Percentiles rank a stretch among this genome's conserved stretches.
These are phyloP conservation scores for Porphyrellus cyaneotinctus DNA, from an alignment of 768 basidiomycete species.

Conservation along the genomic window DNA sequence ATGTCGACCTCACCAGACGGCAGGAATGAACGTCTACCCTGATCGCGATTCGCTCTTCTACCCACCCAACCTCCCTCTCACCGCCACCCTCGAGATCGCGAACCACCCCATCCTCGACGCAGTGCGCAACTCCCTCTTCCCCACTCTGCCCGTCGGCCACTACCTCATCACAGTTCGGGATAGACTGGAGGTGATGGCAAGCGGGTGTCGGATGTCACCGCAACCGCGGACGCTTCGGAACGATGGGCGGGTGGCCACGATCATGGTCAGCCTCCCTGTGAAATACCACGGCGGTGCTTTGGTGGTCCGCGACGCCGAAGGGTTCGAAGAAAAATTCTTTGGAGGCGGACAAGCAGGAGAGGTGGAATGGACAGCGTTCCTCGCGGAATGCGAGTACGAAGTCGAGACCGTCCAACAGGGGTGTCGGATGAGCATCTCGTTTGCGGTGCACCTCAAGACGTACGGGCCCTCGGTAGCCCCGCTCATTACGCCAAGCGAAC, in stretches of 20 bases:
- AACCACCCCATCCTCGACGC: slow-evolving; percentile 82
- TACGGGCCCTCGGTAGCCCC: slow-evolving; percentile 64
- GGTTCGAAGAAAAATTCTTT: slow-evolving; percentile 57
- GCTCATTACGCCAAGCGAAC: slow-evolving; percentile 68
- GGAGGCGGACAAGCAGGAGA: slow-evolving; percentile 59
- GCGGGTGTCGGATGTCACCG: slow-evolving; percentile 53
- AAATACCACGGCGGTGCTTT: slow-evolving; percentile 68
- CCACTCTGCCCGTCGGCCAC: slow-evolving; percentile 61
- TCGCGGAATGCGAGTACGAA: slow-evolving; percentile 71
- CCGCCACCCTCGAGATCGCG: slow-evolving; percentile 71
- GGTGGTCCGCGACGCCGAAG: slow-evolving; percentile 52
- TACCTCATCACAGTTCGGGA: slow-evolving; percentile 67
- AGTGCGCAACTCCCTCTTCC: slow-evolving; percentile 67
- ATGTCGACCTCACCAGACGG: slow-evolving; percentile 61
- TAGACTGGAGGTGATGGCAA: slow-evolving; percentile 62
- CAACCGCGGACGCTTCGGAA: slow-evolving; percentile 52
- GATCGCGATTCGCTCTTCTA: slow-evolving; percentile 68
- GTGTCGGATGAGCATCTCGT: slow-evolving; percentile 64
- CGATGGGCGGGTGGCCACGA: slow-evolving; percentile 70
- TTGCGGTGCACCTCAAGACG: slow-evolving; percentile 64
- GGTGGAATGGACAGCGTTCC: slow-evolving; percentile 76
- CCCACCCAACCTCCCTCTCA: slow-evolving; percentile 68
- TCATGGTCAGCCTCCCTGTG: slow-evolving; percentile 70
- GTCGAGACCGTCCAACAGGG: slow-evolving; percentile 69
- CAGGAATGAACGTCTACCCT: slow-evolving; percentile 47